Percentiles rank a stretch among this genome's conserved stretches.
phyloP scores from a whole-genome alignment of 2,329 filamentous ascomycete genomes.

The Aspergillus hiratsukae region DNA sequence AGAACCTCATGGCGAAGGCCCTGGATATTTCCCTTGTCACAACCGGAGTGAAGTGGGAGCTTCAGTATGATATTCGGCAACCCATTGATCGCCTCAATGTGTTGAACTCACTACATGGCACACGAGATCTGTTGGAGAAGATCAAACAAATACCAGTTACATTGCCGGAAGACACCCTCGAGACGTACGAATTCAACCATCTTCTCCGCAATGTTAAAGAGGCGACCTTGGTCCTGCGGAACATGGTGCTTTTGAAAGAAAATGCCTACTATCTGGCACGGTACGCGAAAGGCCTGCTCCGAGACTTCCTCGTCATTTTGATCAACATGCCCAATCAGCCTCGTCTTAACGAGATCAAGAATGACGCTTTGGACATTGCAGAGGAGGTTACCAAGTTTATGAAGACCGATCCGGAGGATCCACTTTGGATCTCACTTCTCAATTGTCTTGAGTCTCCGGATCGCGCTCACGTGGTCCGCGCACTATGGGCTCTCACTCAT shows the following conservation, averaged over 20 bases:
- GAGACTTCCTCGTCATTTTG: slow-evolving; percentile 78
- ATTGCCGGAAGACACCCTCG: slow-evolving; percentile 61
- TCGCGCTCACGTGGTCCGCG: slow-evolving; percentile 73
- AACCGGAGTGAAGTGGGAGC: slow-evolving; percentile 75
- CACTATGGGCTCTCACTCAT: slow-evolving; percentile 74
- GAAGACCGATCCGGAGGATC: slow-evolving; percentile 65
- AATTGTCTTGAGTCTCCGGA: slow-evolving; percentile 62
- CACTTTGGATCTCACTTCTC: slow-evolving; percentile 69
- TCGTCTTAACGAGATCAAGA: slow-evolving; percentile 73
- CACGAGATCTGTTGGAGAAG: slow-evolving; percentile 66
- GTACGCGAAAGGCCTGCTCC: slow-evolving; percentile 60
- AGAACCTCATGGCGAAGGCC: slow-evolving; percentile 80
- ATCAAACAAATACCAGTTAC: slow-evolving; percentile 61
- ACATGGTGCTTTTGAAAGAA: slow-evolving; percentile 91
- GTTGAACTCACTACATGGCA: slow-evolving; percentile 63
- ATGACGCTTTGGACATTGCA: slow-evolving; percentile 85
- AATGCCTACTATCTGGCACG: slow-evolving; percentile 79
- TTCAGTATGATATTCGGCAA: slow-evolving; percentile 62
- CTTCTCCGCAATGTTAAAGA: slow-evolving; percentile 74
- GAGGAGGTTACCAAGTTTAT: slow-evolving; percentile 85
- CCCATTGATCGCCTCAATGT: slow-evolving; percentile 52
- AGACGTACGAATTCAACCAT: slow-evolving; percentile 66
- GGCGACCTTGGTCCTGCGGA: slow-evolving; percentile 80
- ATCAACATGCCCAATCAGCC: slow-evolving; percentile 71
- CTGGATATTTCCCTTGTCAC: slow-evolving; percentile 74